These are phyloP conservation scores for Incumbomyces delicatus DNA, from an alignment of 2,329 filamentous ascomycete species.

Conservation along the genomic window DNA sequence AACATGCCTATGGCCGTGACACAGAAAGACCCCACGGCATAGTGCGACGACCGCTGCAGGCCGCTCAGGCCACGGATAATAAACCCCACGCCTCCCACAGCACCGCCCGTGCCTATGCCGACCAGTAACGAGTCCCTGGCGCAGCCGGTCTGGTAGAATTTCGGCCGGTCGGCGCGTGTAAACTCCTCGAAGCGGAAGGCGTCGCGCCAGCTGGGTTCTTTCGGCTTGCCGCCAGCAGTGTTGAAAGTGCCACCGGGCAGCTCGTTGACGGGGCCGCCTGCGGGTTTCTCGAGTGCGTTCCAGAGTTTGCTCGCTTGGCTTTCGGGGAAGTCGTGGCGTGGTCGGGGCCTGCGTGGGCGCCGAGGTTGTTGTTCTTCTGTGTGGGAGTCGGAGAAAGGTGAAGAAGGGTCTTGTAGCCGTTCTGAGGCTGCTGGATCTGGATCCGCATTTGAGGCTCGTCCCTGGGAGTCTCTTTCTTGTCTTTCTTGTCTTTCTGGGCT, in stretches of 20 bases:
- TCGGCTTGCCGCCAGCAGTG: slow-evolving; percentile 49
- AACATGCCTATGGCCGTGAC: slow-evolving; percentile 62
- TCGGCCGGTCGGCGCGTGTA: slow-evolving; percentile 57
- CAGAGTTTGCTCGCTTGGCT: slow-evolving; percentile 39
- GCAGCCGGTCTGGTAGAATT: slow-evolving; percentile 71
- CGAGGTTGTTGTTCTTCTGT: slow-evolving; percentile 8
- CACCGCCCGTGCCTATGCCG: slow-evolving; percentile 72
- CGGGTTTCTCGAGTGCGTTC: slow-evolving; percentile 38
- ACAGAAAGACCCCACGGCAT: slow-evolving; percentile 71
- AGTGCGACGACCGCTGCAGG: slow-evolving; percentile 49
- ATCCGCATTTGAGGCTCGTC: no score
- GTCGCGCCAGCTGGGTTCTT: slow-evolving; percentile 33
- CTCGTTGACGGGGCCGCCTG: slow-evolving; percentile 41
- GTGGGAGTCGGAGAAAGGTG: slow-evolving; percentile 13
- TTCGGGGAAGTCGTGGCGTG: slow-evolving; percentile 34
- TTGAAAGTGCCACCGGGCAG: slow-evolving; percentile 48
- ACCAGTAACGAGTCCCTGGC: slow-evolving; percentile 71
- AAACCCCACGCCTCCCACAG: slow-evolving; percentile 61
- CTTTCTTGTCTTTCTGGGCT: no score
- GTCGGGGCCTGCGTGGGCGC: slow-evolving; percentile 19
- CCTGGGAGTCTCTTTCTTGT: no score
- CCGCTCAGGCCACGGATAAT: slow-evolving; percentile 46
- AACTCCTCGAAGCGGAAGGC: slow-evolving; percentile 49
- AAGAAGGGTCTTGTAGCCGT: no score
- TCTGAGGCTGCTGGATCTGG: no score